Base-by-base conservation (phyloP, 345 rosid genomes). In the Pistacia atlantica region DNA sequence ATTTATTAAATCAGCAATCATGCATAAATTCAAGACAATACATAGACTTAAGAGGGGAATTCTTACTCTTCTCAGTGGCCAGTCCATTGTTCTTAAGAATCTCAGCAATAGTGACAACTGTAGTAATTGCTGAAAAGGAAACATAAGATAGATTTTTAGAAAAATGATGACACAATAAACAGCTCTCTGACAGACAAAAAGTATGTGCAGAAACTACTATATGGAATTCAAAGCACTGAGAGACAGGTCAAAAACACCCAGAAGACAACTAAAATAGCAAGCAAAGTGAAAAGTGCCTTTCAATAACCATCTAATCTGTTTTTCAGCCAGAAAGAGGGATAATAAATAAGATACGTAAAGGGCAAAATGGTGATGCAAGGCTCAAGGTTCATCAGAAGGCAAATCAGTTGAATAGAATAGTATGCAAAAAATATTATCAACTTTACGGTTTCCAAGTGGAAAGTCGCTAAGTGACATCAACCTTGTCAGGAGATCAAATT, bases 41-140 rank as follows among this genome's bases (percentile, higher is more conserved):
- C 22, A 62, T 6, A 9, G 65, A 25, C 3, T 70, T 31, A 7
- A 49, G 22, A 33, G 11, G 51, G 2, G 2, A 2, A 57, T 45
- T 63, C 93, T 80, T 85, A 95, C 97, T 93, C 84, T 92, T 93
- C 85, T 92, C 97, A 3, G 86, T 89, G 11, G 95, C 99, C 17
- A 95, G 73, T 60, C 97, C 98, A 80, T 90, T 95, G 71, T 92
- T 93, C 92, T 95, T 95, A 83, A 95, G 80, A 60, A 95, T 95
- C 86, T 95, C 97, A 9, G 99, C 93, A 77, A 95, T 90, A 25
- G 92, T 90, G 22, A 89, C 95, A 16, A 90, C 97, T 2, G 95
- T 90, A 9, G 97, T 83, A 72, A 92, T 92, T 62, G 94, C 94
- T 92, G 83, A 18, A 6, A 17, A 71, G 52, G 67, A 11, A 65